A percentile compares a stretch with the other conserved stretches of the same genome.
Evolutionary conservation across 2,329 filamentous ascomycete species (phyloP).

Genomic region (Neopestalotiopsis sp.): DNA sequence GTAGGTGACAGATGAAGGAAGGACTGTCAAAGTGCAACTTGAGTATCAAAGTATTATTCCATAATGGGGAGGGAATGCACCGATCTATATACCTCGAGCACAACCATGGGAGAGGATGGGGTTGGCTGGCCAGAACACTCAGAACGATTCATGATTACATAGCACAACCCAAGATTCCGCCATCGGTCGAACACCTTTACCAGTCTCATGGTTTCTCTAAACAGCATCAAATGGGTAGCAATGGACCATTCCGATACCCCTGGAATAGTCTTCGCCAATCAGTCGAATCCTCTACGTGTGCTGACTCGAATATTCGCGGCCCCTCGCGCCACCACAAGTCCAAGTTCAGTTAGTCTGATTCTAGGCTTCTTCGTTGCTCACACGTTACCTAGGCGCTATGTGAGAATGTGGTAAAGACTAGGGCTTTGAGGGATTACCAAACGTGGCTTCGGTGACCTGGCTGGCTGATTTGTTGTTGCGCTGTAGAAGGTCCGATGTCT

Average conservation of each 20-base stretch:
- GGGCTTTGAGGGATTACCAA: not conserved
- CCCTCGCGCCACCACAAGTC: not conserved
- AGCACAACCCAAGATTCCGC: not conserved
- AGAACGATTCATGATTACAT: not conserved
- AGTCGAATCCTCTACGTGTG: not conserved
- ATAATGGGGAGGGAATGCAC: not conserved
- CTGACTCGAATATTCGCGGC: slow-evolving; percentile 1
- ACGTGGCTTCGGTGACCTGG: not conserved
- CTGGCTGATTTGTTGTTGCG: not conserved
- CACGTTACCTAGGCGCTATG: not conserved
- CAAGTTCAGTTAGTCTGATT: not conserved
- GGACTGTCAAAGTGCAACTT: slow-evolving; percentile 4
- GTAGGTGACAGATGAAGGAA: slow-evolving; percentile 8
- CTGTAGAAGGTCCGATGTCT: not conserved
- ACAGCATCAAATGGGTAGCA: not conserved
- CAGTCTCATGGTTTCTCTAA: not conserved
- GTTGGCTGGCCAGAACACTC: not conserved
- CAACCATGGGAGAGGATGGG: not conserved
- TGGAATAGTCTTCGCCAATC: not conserved
- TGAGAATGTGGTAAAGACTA: not conserved
- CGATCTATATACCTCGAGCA: not conserved
- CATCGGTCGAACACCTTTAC: not conserved
- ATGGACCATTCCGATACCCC: not conserved
- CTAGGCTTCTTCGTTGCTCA: not conserved
- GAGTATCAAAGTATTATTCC: not conserved